Evolutionary conservation across 2,329 filamentous ascomycete genomes (phyloP).

Genomic region (Cyclaneusma minus): DNA sequence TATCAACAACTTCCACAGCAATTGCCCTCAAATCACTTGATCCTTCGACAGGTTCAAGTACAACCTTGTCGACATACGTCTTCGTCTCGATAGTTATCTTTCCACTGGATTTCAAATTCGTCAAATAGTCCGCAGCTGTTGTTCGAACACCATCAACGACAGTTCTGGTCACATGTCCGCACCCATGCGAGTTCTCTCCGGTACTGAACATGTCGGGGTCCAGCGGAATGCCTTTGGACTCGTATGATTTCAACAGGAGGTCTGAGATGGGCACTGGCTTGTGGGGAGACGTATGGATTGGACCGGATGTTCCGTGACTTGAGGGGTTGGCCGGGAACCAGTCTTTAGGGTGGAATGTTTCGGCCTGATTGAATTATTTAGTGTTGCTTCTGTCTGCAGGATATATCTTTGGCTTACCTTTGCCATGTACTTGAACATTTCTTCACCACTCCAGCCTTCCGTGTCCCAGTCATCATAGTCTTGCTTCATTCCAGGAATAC

Average conservation of each 20-base stretch:
- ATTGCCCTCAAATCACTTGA: conserved; percentile 26
- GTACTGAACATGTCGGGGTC: conserved; percentile 43
- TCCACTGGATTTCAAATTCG: conserved; percentile 13
- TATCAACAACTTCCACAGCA: conserved; percentile 26
- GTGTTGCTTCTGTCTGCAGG: not conserved
- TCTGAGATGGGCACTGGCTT: conserved; percentile 42
- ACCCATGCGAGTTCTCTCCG: conserved; percentile 34
- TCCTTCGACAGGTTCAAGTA: conserved; percentile 23
- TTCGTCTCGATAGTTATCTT: conserved; percentile 33
- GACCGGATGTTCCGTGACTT: conserved; percentile 34
- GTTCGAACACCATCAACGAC: conserved; percentile 34
- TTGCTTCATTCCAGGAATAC: conserved; percentile 30
- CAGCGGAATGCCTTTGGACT: conserved; percentile 36
- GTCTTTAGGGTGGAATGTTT: conserved; percentile 39
- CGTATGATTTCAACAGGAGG: conserved; percentile 35
- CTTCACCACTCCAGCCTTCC: conserved; percentile 38
- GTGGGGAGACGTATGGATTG: conserved; percentile 38
- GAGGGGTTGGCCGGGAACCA: conserved; percentile 35
- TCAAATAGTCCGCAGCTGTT: conserved; percentile 36
- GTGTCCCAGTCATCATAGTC: conserved; percentile 38
- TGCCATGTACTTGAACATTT: conserved; percentile 39
- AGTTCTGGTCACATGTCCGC: conserved; percentile 37
- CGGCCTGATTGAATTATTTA: conserved; percentile 23
- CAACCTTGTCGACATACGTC: conserved; percentile 34
- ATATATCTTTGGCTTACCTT: conserved; percentile 22